phyloP scores from a whole-genome alignment of 202 grass and related monocot genomes.

The Tripidium arundinaceum region DNA sequence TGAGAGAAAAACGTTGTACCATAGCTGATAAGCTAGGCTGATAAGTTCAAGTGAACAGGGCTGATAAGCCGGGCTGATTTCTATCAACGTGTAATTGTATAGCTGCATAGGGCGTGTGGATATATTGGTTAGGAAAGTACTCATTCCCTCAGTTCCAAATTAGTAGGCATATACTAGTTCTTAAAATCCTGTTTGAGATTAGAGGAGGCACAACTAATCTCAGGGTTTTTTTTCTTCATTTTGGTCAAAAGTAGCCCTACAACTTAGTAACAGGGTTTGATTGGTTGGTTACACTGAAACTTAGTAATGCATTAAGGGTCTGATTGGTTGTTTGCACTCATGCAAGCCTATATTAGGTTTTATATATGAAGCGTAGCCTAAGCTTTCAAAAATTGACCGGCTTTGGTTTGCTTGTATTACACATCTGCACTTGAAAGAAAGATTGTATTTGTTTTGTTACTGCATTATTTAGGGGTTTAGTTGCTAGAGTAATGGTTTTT shows the following conservation, averaged over 20 bases:
- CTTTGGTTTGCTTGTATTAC: not conserved
- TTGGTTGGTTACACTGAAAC: not conserved
- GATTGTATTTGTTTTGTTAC: not conserved
- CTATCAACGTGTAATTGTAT: not conserved
- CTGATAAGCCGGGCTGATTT: no score
- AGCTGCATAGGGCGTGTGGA: not conserved
- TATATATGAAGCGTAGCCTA: not conserved
- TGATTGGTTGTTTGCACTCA: not conserved
- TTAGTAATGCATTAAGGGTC: not conserved
- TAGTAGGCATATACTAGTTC: not conserved
- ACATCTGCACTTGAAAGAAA: not conserved
- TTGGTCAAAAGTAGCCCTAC: not conserved
- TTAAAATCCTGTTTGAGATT: not conserved
- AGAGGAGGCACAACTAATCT: not conserved
- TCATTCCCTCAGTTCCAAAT: not conserved
- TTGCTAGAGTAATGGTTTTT: not conserved
- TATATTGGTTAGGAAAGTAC: not conserved
- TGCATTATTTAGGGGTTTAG: not conserved
- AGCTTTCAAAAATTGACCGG: not conserved
- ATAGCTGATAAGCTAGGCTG: no score
- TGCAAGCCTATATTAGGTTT: not conserved
- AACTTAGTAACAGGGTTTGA: not conserved
- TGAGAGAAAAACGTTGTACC: no score
- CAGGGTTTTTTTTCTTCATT: not conserved
- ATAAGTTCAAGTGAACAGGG: no score